Conservation (phyloP, 257 asterid genomes). For the Solanum ossicruentum region DNA sequence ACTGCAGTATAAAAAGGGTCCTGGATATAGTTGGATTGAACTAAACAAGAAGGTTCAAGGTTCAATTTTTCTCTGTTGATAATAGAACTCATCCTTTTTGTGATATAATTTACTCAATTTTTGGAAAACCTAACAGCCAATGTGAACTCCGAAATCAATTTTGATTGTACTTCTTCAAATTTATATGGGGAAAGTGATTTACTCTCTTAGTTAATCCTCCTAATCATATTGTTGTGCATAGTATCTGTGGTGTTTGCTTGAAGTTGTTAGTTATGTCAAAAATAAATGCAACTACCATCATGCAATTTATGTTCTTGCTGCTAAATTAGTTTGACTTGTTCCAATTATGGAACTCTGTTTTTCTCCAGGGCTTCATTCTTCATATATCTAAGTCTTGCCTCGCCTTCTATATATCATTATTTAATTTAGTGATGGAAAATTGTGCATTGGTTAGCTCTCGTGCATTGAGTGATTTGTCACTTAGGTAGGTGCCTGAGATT, state of each 20-base stretch:
- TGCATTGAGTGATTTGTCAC: not conserved
- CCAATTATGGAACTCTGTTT: not conserved
- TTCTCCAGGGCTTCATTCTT: not conserved
- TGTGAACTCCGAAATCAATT: constrained; percentile 10
- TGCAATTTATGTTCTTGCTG: not conserved
- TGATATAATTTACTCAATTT: constrained; percentile 25
- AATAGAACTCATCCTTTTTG: constrained; percentile 29
- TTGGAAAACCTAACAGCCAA: constrained; percentile 29
- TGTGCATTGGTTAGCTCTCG: not conserved
- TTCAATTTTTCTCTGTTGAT: constrained; percentile 41
- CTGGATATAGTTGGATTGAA: constrained; percentile 84
- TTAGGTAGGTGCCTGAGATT: not conserved
- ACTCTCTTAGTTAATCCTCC: not conserved
- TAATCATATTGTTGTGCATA: not conserved
- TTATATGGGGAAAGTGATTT: not conserved
- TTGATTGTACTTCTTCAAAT: constrained; percentile 9
- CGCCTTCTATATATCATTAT: not conserved
- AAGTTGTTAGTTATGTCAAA: not conserved
- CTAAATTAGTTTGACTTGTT: not conserved
- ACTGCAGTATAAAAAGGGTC: constrained; percentile 45
- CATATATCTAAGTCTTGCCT: not conserved
- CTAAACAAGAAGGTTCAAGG: constrained; percentile 26
- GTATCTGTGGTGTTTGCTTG: not conserved
- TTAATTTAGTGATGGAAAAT: not conserved
- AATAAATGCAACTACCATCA: not conserved